These are phyloP conservation scores for Amanita fuliginea DNA, from an alignment of 768 basidiomycete genomes.

Conservation along the genomic window DNA sequence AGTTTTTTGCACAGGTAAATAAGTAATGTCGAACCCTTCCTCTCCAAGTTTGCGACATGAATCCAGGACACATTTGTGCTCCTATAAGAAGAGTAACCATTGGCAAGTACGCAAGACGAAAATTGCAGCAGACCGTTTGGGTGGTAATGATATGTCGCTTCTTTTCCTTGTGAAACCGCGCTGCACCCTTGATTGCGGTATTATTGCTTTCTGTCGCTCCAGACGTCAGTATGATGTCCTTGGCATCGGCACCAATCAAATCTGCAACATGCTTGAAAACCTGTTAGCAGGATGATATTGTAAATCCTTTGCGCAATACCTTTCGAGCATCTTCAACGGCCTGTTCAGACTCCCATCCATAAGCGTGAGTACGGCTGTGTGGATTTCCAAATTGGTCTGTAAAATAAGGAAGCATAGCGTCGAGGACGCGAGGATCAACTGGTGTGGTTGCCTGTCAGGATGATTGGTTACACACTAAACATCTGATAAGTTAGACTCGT, in stretches of 20 bases:
- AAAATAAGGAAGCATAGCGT: slow-evolving; percentile 91
- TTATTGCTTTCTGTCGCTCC: slow-evolving; percentile 98
- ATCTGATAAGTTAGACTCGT: slow-evolving; percentile 11
- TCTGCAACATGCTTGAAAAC: slow-evolving; percentile 68
- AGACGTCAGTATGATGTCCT: slow-evolving; percentile 96
- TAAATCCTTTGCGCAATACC: slow-evolving; percentile 26
- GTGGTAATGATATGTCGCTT: slow-evolving; percentile 91
- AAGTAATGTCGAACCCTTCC: slow-evolving; percentile 96
- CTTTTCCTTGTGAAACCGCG: slow-evolving; percentile 89
- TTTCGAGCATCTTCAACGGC: slow-evolving; percentile 89
- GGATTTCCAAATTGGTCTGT: slow-evolving; percentile 98
- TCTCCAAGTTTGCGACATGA: slow-evolving; percentile 93
- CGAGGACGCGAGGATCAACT: slow-evolving; percentile 91
- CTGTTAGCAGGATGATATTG: slow-evolving; percentile 1
- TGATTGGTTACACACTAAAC: slow-evolving; percentile 6
- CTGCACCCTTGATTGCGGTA: slow-evolving; percentile 94
- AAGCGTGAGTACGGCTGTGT: slow-evolving; percentile 96
- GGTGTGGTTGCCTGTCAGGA: slow-evolving; percentile 82
- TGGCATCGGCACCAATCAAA: slow-evolving; percentile 86
- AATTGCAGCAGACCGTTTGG: slow-evolving; percentile 62
- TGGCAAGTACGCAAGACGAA: background rate
- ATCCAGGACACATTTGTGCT: slow-evolving; percentile 98
- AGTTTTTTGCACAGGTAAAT: slow-evolving; percentile 85
- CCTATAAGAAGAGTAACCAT: slow-evolving; percentile 32
- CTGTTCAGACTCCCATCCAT: slow-evolving; percentile 97